phyloP scores from a whole-genome alignment of 2,329 filamentous ascomycete genomes.

The Phialophora chinensis region DNA sequence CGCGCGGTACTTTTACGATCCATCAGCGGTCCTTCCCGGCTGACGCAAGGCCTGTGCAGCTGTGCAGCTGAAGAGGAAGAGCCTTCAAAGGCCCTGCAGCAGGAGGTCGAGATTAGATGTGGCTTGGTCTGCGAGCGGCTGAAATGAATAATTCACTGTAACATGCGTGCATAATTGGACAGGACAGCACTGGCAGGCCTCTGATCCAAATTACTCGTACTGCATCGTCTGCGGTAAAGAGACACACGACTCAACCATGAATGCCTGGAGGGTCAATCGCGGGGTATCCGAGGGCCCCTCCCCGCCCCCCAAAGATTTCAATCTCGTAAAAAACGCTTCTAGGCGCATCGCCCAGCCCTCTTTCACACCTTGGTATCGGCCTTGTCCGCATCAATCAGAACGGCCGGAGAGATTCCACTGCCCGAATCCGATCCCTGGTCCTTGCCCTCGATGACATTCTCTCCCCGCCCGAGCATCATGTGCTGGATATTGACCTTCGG shows the following conservation, averaged over 20 bases:
- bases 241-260: not conserved
- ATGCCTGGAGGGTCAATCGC: not conserved
- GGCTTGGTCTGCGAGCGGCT: not conserved
- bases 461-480: constrained; percentile 52
- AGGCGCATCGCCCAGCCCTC: not conserved
- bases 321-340: not conserved
- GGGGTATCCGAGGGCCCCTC: not conserved
- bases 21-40: not conserved
- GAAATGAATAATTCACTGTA: not conserved
- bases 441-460: constrained; percentile 47
- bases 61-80: not conserved
- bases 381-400: constrained; percentile 20
- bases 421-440: constrained; percentile 32
- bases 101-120: constrained; percentile 2
- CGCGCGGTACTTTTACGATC: not conserved
- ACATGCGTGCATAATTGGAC: not conserved
- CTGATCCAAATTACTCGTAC: not conserved
- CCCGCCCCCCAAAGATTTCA: not conserved
- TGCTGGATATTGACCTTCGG: constrained; percentile 44
- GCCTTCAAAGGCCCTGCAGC: not conserved
- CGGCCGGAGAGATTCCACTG: constrained; percentile 15
- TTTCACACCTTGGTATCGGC: constrained; percentile 21
- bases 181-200: not conserved
- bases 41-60: not conserved
- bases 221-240: not conserved